Percentiles rank a stretch among this genome's conserved stretches.
These are phyloP conservation scores for Periconia sp. DNA, from an alignment of 2,329 filamentous ascomycete species.

Conservation along the genomic window DNA sequence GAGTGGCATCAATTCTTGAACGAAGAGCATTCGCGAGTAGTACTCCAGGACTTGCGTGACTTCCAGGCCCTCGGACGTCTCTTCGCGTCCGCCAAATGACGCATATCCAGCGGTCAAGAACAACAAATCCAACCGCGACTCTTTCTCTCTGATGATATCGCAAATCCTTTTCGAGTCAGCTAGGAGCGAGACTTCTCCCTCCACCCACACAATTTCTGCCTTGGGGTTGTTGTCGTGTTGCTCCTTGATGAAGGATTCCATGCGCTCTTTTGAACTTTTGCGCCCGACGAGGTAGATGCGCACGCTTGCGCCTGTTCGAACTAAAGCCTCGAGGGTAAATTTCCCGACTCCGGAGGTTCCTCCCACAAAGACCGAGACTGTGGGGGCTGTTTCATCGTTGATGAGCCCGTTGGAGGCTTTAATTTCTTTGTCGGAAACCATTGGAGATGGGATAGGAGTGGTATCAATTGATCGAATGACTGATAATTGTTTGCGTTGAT, in stretches of 20 bases:
- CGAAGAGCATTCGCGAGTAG: slow-evolving; percentile 50
- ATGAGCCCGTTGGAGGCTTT: slow-evolving; percentile 1
- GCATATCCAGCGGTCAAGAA: slow-evolving; percentile 51
- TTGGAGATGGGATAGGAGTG: background rate
- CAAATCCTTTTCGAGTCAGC: slow-evolving; percentile 46
- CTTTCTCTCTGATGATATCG: slow-evolving; percentile 41
- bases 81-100: slow-evolving; percentile 39
- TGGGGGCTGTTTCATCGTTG: background rate
- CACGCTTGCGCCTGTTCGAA: slow-evolving; percentile 36
- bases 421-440: slow-evolving; percentile 3
- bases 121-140: slow-evolving; percentile 46
- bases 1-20: slow-evolving; percentile 45
- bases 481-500: no score
- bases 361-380: slow-evolving; percentile 2
- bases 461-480: background rate
- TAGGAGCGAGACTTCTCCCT: slow-evolving; percentile 51
- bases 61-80: slow-evolving; percentile 46
- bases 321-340: slow-evolving; percentile 43
- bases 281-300: slow-evolving; percentile 51
- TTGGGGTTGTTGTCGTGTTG: slow-evolving; percentile 41
- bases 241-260: slow-evolving; percentile 40
- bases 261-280: slow-evolving; percentile 35
- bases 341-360: slow-evolving; percentile 53
- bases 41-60: slow-evolving; percentile 44
- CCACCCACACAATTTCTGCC: slow-evolving; percentile 47